Evolutionary conservation across 371 early-diverging fungal species (phyloP).

Genomic region (Haplosporangium sp.): DNA sequence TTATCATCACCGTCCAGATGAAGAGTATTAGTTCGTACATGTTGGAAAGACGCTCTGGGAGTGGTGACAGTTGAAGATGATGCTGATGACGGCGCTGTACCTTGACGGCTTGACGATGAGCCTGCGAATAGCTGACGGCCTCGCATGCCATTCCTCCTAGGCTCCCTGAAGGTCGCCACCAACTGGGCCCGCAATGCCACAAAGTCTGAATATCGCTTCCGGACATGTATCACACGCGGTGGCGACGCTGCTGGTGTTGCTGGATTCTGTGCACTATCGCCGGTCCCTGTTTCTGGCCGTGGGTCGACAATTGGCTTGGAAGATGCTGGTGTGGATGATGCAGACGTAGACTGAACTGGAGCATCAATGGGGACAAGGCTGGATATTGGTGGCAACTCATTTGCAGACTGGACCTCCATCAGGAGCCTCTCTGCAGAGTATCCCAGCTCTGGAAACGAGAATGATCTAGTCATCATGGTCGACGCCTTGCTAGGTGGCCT

Average conservation of each 20-base stretch:
- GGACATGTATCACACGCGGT: slow-evolving; percentile 26
- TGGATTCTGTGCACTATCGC: no score
- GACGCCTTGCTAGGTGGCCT: slow-evolving; percentile 28
- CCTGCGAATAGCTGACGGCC: neutral
- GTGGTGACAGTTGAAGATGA: neutral
- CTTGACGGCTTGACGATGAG: neutral
- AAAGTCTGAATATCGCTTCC: slow-evolving; percentile 52
- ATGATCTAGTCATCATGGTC: slow-evolving; percentile 36
- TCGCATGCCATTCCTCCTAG: neutral
- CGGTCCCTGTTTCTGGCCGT: no score
- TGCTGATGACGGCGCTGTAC: neutral
- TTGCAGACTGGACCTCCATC: slow-evolving; percentile 13
- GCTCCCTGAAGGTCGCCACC: slow-evolving; percentile 24
- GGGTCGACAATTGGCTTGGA: no score
- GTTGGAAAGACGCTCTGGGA: neutral
- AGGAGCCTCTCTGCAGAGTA: slow-evolving; percentile 29
- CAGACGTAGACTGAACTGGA: neutral
- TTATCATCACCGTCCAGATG: slow-evolving; percentile 19
- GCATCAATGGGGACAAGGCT: no score
- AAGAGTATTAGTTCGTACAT: no score
- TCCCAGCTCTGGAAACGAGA: slow-evolving; percentile 33
- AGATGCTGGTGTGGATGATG: slow-evolving; percentile 1
- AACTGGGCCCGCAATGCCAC: slow-evolving; percentile 34
- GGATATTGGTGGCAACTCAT: neutral
- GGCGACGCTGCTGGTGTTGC: neutral